phyloP scores from a whole-genome alignment of 176 grass and related monocot genomes.

The Puccinellia tenuiflora region DNA sequence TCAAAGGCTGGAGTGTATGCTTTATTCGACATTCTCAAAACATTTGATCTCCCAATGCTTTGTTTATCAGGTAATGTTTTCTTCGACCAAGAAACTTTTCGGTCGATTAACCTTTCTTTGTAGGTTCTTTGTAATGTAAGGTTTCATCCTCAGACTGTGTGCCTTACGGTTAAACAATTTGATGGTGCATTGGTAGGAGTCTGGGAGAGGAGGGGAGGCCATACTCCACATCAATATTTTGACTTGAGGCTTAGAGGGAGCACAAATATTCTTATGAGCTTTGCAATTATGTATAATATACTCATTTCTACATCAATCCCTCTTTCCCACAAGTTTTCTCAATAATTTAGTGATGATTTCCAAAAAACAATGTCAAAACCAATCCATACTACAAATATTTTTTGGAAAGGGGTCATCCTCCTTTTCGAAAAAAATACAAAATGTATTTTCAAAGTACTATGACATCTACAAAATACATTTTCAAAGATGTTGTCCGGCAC shows the following conservation, averaged over 20 bases:
- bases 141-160: background rate
- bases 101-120: background rate
- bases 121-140: background rate
- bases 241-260: background rate
- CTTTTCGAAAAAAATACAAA: no score
- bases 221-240: background rate
- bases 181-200: background rate
- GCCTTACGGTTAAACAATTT: background rate
- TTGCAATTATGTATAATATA: no score
- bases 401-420: no score
- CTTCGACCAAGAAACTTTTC: background rate
- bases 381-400: no score
- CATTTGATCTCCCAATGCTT: background rate
- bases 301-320: no score
- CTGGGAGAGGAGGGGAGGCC: background rate
- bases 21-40: slow-evolving; percentile 19
- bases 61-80: background rate
- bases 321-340: no score
- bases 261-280: background rate
- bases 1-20: background rate
- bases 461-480: no score
- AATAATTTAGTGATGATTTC: no score
- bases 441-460: no score
- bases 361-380: no score
- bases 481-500: no score